Conservation (phyloP, 179 eudicot species). For the Pouteria campechiana region DNA sequence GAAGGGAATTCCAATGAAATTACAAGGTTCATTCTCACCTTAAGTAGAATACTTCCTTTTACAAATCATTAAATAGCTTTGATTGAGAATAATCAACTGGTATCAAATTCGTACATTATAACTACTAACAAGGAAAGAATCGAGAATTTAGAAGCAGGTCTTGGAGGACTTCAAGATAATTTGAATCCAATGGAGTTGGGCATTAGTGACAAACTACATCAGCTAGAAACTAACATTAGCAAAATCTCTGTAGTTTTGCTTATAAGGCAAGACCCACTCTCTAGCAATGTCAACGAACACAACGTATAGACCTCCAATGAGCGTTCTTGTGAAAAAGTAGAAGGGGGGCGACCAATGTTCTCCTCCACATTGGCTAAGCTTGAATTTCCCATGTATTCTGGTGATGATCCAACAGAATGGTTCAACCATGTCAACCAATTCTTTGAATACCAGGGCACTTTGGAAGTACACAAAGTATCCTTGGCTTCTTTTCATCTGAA, state of each 20-base stretch:
- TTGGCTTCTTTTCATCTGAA: conserved; percentile 3
- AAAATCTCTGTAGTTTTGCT: not conserved
- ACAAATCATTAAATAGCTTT: too few species aligned
- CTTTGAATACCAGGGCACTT: not conserved
- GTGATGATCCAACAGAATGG: not conserved
- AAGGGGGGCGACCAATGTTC: not conserved
- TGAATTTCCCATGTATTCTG: not conserved
- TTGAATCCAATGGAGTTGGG: not conserved
- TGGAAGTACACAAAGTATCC: not conserved
- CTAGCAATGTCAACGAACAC: not conserved
- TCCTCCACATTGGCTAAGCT: too few species aligned
- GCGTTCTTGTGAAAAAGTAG: not conserved
- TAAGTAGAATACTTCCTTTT: too few species aligned
- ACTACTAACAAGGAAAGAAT: not conserved
- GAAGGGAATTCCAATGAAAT: too few species aligned
- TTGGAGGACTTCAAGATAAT: not conserved
- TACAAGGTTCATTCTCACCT: too few species aligned
- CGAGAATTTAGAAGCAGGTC: not conserved
- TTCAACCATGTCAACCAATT: not conserved
- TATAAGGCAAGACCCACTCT: not conserved
- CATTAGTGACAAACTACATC: not conserved
- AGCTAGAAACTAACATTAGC: not conserved
- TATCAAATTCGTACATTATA: too few species aligned
- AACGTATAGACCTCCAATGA: not conserved
- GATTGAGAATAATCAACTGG: too few species aligned